phyloP scores from a whole-genome alignment of 2,329 filamentous ascomycete genomes.

The Onygenales sp. region DNA sequence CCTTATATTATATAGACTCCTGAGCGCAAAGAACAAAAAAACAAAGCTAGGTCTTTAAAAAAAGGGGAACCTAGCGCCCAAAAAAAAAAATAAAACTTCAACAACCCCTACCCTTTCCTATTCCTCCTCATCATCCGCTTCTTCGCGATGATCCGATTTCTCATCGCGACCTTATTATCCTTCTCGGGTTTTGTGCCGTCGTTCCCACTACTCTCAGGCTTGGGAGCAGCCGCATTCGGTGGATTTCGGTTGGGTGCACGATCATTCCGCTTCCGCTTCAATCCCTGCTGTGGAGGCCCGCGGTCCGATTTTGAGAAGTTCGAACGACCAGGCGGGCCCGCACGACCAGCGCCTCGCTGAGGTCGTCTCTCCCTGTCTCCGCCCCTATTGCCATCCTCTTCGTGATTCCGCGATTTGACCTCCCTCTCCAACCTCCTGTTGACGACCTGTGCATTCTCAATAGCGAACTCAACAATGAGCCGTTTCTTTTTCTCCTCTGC shows the following conservation, averaged over 20 bases:
- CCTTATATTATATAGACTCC: not conserved
- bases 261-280: constrained; percentile 26
- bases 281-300: constrained; percentile 14
- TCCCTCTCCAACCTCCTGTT: constrained; percentile 61
- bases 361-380: constrained; percentile 8
- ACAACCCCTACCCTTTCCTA: constrained; percentile 43
- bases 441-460: constrained; percentile 97
- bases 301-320: constrained; percentile 2
- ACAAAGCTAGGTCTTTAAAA: not conserved
- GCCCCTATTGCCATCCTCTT: constrained; percentile 12
- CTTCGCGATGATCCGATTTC: constrained; percentile 72
- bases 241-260: not conserved
- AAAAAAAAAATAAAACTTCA: not conserved
- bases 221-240: constrained; percentile 10
- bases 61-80: not conserved
- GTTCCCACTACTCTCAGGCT: constrained; percentile 12
- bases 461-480: constrained; percentile 91
- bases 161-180: constrained; percentile 48
- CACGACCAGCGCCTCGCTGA: constrained; percentile 11
- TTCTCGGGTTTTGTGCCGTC: constrained; percentile 23
- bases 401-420: constrained; percentile 37
- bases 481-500: constrained; percentile 54
- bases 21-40: not conserved
- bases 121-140: constrained; percentile 64
- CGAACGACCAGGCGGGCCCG: constrained; percentile 7